Evolutionary conservation across 2,329 filamentous ascomycete genomes (phyloP).

Genomic region (Hypoxylon sp.): DNA sequence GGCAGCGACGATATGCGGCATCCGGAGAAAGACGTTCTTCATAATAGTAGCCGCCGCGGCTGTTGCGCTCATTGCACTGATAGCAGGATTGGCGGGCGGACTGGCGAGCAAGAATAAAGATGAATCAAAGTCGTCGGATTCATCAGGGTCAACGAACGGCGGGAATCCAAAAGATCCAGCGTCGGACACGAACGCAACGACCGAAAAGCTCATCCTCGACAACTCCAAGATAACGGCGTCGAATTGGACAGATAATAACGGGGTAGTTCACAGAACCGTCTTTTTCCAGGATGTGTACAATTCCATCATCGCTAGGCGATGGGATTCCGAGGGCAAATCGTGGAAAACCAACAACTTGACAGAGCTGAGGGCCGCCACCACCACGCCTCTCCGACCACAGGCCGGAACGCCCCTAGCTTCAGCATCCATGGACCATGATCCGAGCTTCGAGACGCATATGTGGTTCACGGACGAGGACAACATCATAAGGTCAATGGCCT

Average conservation of each 20-base stretch:
- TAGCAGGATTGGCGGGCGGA: constrained; percentile 28
- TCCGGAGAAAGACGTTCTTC: constrained; percentile 31
- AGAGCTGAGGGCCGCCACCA: constrained; percentile 31
- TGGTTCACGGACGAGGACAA: constrained; percentile 36
- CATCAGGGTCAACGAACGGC: constrained; percentile 3
- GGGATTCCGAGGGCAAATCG: constrained; percentile 34
- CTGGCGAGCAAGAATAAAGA: constrained; percentile 17
- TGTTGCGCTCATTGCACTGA: constrained; percentile 22
- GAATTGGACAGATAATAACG: constrained; percentile 34
- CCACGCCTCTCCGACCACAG: constrained; percentile 29
- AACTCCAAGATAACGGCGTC: constrained; percentile 35
- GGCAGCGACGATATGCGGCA: constrained; percentile 33
- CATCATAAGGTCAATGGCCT: constrained; percentile 32
- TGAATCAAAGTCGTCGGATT: constrained; percentile 1
- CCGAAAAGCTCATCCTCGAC: constrained; percentile 23
- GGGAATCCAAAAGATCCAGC: constrained; percentile 4
- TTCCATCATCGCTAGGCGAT: constrained; percentile 32
- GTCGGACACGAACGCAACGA: constrained; percentile 16
- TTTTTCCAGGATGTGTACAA: constrained; percentile 39
- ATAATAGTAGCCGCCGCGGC: constrained; percentile 29
- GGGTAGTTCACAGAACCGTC: constrained; percentile 29
- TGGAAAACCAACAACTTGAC: constrained; percentile 42
- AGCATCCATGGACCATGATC: constrained; percentile 32
- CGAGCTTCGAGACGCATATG: constrained; percentile 30
- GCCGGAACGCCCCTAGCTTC: constrained; percentile 39